Evolutionary conservation across 108 stramenopile genomes (phyloP).

Genomic region (Pseudonitzschia multistriata): DNA sequence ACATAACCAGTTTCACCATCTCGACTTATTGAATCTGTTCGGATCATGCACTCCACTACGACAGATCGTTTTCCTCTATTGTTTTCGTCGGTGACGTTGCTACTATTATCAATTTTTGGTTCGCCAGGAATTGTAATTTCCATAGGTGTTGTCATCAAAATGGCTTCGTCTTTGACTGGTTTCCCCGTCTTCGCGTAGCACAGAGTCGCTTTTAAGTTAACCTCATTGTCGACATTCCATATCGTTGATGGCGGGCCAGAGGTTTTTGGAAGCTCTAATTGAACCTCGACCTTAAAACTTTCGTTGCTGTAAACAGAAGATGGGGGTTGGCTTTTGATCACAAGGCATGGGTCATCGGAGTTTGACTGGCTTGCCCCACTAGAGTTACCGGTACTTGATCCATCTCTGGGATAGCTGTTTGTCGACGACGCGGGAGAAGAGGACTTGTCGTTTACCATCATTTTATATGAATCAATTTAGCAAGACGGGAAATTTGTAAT

Average conservation of each 20-base stretch:
- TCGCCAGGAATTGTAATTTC: slow-evolving; percentile 16
- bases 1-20: slow-evolving; percentile 25
- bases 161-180: slow-evolving; percentile 21
- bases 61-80: slow-evolving; percentile 3
- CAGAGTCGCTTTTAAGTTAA: slow-evolving; percentile 23
- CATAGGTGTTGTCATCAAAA: slow-evolving; percentile 25
- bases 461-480: not conserved
- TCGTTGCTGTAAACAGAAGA: slow-evolving; percentile 46
- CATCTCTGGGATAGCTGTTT: not conserved
- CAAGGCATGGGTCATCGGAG: slow-evolving; percentile 18
- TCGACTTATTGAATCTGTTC: slow-evolving; percentile 31
- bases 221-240: slow-evolving; percentile 3
- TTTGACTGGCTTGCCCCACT: slow-evolving; percentile 12
- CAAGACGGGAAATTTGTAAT: not conserved
- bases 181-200: slow-evolving; percentile 23
- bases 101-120: not conserved
- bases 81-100: not conserved
- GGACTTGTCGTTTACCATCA: slow-evolving; percentile 26
- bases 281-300: slow-evolving; percentile 47
- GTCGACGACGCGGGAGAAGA: slow-evolving; percentile 25
- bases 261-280: slow-evolving; percentile 28
- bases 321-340: slow-evolving; percentile 46
- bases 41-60: slow-evolving; percentile 31
- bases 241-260: slow-evolving; percentile 11
- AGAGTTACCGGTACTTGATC: not conserved